Percentiles rank a stretch among this genome's conserved stretches.
These are phyloP conservation scores for Saitozyma podzolica DNA, from an alignment of 768 basidiomycete genomes.

Conservation along the genomic window DNA sequence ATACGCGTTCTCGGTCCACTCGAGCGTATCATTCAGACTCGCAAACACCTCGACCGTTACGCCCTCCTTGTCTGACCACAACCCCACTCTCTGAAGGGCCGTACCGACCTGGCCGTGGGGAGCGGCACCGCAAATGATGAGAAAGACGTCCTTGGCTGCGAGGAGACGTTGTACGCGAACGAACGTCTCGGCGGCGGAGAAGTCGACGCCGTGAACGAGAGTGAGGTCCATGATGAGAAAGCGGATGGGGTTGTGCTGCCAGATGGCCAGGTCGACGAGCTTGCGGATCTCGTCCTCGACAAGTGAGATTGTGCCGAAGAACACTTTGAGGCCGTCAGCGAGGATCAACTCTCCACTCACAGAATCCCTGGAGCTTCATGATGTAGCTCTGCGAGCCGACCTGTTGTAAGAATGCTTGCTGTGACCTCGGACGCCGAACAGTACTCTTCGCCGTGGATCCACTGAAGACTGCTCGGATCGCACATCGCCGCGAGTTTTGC, in stretches of 20 bases:
- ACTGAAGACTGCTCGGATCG: conserved; percentile 79
- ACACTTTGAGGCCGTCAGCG: too few species aligned
- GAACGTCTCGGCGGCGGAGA: conserved; percentile 93
- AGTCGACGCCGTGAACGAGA: conserved; percentile 84
- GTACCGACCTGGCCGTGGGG: conserved; percentile 66
- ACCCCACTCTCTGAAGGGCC: conserved; percentile 73
- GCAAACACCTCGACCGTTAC: conserved; percentile 77
- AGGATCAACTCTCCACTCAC: conserved; percentile 26
- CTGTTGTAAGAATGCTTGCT: conserved; percentile 83
- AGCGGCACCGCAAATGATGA: conserved; percentile 79
- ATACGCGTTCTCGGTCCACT: conserved; percentile 97
- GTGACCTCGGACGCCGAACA: conserved; percentile 81
- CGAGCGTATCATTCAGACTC: conserved; percentile 84
- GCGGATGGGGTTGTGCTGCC: conserved; percentile 73
- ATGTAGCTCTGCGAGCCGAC: conserved; percentile 89
- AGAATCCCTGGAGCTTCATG: conserved; percentile 74
- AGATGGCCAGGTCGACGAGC: conserved; percentile 69
- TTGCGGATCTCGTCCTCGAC: conserved; percentile 84
- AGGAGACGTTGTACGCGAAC: conserved; percentile 84
- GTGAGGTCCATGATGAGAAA: conserved; percentile 87
- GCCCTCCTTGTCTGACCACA: conserved; percentile 64
- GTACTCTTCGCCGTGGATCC: conserved; percentile 85
- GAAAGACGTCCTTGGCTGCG: conserved; percentile 68
- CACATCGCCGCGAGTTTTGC: conserved; percentile 79
- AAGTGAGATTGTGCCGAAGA: conserved; percentile 73